Conservation (phyloP, 192 early-diverging fungal species). For the Rhizophlyctis rosea region DNA sequence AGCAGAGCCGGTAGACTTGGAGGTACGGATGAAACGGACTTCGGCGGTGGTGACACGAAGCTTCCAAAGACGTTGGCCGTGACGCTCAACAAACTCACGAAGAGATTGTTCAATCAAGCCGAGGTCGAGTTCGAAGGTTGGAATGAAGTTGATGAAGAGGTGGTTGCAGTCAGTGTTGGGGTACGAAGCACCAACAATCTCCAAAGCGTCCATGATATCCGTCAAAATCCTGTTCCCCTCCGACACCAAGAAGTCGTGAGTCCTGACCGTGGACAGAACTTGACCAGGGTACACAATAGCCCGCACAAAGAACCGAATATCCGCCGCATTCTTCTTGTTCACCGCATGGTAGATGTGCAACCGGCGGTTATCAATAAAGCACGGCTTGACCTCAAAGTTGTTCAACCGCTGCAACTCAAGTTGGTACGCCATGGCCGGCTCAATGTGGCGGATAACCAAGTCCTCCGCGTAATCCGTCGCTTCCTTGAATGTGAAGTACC, state of each 20-base stretch:
- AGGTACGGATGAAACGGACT: slow-evolving; percentile 78
- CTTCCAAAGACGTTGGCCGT: slow-evolving; percentile 92
- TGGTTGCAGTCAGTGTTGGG: slow-evolving; percentile 99
- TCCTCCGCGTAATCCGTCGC: slow-evolving; percentile 81
- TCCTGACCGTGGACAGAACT: slow-evolving; percentile 72
- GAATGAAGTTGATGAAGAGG: slow-evolving; percentile 97
- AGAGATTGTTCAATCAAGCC: slow-evolving; percentile 79
- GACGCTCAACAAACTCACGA: slow-evolving; percentile 86
- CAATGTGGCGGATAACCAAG: slow-evolving; percentile 93
- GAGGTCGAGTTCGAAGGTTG: slow-evolving; percentile 86
- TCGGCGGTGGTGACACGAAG: slow-evolving; percentile 94
- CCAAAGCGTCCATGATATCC: slow-evolving; percentile 92
- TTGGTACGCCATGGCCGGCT: slow-evolving; percentile 97
- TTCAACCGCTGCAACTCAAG: slow-evolving; percentile 87
- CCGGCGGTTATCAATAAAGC: slow-evolving; percentile 89
- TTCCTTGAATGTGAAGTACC: slow-evolving; percentile 97
- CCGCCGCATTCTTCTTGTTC: slow-evolving; percentile 90
- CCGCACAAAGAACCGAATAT: slow-evolving; percentile 97
- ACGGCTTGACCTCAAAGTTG: slow-evolving; percentile 96
- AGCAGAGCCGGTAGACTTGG: slow-evolving; percentile 47
- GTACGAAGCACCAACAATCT: slow-evolving; percentile 85
- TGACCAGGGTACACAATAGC: slow-evolving; percentile 91
- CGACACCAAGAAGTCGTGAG: slow-evolving; percentile 91
- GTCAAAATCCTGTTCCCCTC: slow-evolving; percentile 91
- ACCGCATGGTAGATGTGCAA: slow-evolving; percentile 95